Evolutionary conservation across 2,329 filamentous ascomycete genomes (phyloP), one percentile per base, ranked within the genome.

Genomic region (Ophiobolus disseminans): DNA sequence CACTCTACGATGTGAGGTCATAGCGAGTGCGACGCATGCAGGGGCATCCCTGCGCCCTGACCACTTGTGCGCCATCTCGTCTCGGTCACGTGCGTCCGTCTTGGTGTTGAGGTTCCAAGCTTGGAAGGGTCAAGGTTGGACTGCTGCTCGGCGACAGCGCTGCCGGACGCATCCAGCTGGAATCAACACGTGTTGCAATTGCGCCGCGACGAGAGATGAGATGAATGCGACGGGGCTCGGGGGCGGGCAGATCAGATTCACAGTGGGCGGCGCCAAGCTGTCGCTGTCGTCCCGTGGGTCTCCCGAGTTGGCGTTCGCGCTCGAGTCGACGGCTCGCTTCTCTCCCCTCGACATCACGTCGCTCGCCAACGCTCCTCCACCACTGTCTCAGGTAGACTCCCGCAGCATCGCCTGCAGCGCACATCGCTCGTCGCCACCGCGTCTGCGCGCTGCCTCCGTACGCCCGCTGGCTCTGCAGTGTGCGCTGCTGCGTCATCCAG

Each of bases 401-500:
- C 50, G 32, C 36, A 45, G 38, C 35, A 20, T 32, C 50, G 49
- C n/a, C 2, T 14, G 30, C 30, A 32, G 30, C n/a, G 30, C 62
- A 61, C 58, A 37, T 32, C n/a, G 8, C 16, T 11, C n/a, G 10
- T 14, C 30, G 30, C 30, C 30, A 32, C 30, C 30, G 45, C 38
- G 30, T 53, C 48, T 62, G 53, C 57, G 45, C 55, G 40, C 50
- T 48, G 35, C 48, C 44, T 57, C 60, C 50, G 56, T 63, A 59
- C 63, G 52, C 50, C 63, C 55, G 58, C 58, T 50, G 52, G 39
- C 42, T 46, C 57, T 63, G 63, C 61, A 32, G 61, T 59, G 46
- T 50, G 41, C 51, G 51, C 53, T 63, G 50, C 64, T 71, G 63
- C 68, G 63, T 63, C 66, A 66, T 65, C 45, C 48, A 48, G 50